Base-by-base conservation (phyloP, 345 rosid genomes). In the Microthlaspi erraticum region DNA sequence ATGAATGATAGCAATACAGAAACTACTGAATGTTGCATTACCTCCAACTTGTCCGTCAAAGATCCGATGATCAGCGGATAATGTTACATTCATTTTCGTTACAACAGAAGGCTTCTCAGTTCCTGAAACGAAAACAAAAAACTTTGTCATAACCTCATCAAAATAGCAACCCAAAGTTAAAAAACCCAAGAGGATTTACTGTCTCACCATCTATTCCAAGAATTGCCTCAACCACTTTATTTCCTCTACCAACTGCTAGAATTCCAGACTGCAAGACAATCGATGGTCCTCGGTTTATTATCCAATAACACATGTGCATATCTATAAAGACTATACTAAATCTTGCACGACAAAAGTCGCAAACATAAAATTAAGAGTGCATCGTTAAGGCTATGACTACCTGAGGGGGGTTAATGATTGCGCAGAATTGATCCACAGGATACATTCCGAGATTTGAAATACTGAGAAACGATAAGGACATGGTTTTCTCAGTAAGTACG, bases 401-500 rank as follows among this genome's bases (percentile, higher is more conserved):
- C 97, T 89, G 95, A 8, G 97, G 97, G 5, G 99, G 97, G 81
- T 94, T 94, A 77, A 94, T 94, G 45, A 94, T 94, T 69, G 97
- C 99, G 53, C 88, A 82, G 74, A 94, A 94, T n/a, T 84, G 80
- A 79, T 91, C 95, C 58, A 94, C 92, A 6, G 97, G 99, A 84
- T 84, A 94, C 99, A 94, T 94, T 79, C 99, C 99, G 14, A 94
- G 86, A 81, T 94, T 94, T 64, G 99, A 94, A 83, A 94, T 91
- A 86, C 99, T 94, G 87, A 81, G 31, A 77, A 56, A 81, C 32
- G 19, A 70, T 61, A 33, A 73, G n/a, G 41, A 60, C 29, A 37
- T 20, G 29, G 57, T 26, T 51, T 38, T 48, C 20, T 68, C 51
- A 29, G 45, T 74, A 59, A 9, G 71, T 33, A 63, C 34, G 66